Conservation (phyloP, 108 stramenopile species). For the Skeletonema menzelii region DNA sequence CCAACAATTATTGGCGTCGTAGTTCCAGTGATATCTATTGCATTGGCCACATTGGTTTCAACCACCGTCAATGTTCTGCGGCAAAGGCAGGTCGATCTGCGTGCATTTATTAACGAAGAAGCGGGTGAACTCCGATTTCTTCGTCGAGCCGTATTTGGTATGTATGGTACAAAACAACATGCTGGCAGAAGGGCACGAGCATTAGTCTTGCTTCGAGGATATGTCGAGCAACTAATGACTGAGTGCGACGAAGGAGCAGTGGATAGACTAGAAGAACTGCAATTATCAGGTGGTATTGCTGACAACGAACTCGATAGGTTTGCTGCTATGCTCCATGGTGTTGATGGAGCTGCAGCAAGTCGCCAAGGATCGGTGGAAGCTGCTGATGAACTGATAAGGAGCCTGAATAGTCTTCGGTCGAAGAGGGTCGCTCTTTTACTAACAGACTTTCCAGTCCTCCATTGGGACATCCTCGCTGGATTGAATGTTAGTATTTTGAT, state of each 20-base stretch:
- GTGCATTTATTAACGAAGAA: slow-evolving; percentile 37
- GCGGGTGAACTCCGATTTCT: slow-evolving; percentile 38
- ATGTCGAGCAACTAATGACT: slow-evolving; percentile 22
- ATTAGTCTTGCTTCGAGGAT: slow-evolving; percentile 13
- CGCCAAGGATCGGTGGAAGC: slow-evolving; percentile 21
- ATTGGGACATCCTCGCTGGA: slow-evolving; percentile 22
- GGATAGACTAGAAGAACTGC: slow-evolving; percentile 9
- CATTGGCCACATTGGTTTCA: slow-evolving; percentile 33
- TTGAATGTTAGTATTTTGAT: slow-evolving; percentile 20
- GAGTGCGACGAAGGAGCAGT: slow-evolving; percentile 32
- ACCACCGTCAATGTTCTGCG: slow-evolving; percentile 43
- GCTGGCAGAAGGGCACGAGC: slow-evolving; percentile 25
- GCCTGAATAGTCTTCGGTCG: slow-evolving; percentile 27
- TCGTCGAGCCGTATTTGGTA: slow-evolving; percentile 34
- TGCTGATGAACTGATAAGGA: slow-evolving; percentile 14
- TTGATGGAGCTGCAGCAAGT: slow-evolving; percentile 39
- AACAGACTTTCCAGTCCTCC: slow-evolving; percentile 39
- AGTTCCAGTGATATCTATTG: slow-evolving; percentile 40
- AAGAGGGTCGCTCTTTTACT: slow-evolving; percentile 30
- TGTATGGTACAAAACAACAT: slow-evolving; percentile 43
- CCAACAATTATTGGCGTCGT: slow-evolving; percentile 43
- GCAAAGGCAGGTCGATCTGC: slow-evolving; percentile 32
- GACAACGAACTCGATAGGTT: slow-evolving; percentile 36
- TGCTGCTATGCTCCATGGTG: slow-evolving; percentile 35
- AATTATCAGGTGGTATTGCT: slow-evolving; percentile 37